Conservation (phyloP, 129 eudicot species). For the Chrysanthemum seticuspe region DNA sequence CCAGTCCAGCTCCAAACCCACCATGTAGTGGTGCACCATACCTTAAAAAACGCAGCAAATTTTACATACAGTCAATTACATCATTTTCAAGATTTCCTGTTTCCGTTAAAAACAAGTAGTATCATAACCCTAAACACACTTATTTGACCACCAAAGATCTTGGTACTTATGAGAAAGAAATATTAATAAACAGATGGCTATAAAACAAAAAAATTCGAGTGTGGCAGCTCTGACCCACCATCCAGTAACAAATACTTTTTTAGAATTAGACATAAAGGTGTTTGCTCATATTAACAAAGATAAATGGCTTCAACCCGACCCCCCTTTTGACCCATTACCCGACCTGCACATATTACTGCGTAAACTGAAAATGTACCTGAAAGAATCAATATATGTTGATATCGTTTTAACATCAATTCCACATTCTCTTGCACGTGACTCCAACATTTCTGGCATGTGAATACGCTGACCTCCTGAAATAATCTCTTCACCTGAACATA, state of each 20-base stretch:
- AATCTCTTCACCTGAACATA: conserved; percentile 74
- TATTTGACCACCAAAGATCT: background rate
- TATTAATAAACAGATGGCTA: background rate
- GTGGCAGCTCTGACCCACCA: too few relatives aligned
- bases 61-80: background rate
- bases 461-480: conserved; percentile 92
- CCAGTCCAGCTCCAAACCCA: conserved; percentile 84
- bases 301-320: background rate
- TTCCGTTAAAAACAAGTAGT: conserved; percentile 7
- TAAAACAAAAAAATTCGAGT: background rate
- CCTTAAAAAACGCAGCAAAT: conserved; percentile 30
- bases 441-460: conserved; percentile 63
- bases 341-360: background rate
- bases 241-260: too few relatives aligned
- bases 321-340: background rate
- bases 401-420: conserved; percentile 79
- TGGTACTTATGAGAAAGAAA: background rate
- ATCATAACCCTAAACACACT: background rate
- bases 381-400: conserved; percentile 70
- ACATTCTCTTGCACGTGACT: conserved; percentile 54
- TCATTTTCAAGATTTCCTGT: background rate
- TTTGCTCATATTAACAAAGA: background rate
- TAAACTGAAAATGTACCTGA: conserved; percentile 43
- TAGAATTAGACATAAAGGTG: too few relatives aligned
- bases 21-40: conserved; percentile 80